Conservation (phyloP, 352 stramenopile species). For the Phytophthora colocasiae region DNA sequence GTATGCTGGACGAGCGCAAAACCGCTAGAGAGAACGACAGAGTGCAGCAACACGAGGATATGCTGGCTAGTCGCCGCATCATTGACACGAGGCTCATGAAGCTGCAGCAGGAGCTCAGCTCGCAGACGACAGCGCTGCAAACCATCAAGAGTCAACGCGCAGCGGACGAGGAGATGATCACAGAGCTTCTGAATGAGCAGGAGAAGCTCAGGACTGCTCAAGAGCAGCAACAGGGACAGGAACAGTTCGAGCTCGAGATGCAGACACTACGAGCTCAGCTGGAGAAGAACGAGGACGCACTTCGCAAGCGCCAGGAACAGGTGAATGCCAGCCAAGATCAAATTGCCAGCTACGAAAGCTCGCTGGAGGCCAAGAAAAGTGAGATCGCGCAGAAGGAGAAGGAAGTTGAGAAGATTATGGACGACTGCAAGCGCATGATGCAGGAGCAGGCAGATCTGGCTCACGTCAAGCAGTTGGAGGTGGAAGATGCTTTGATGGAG, state of each 20-base stretch:
- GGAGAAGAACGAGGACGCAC: constrained; percentile 69
- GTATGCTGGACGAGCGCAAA: constrained; percentile 70
- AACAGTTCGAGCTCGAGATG: constrained; percentile 77
- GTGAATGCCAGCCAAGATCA: constrained; percentile 70
- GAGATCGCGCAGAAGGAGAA: constrained; percentile 80
- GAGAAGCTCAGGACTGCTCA: constrained; percentile 70
- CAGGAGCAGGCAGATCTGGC: constrained; percentile 84
- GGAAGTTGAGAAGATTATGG: constrained; percentile 85
- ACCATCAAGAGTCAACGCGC: constrained; percentile 76
- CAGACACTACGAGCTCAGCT: constrained; percentile 71
- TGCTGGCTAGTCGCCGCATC: constrained; percentile 83
- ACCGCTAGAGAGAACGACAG: constrained; percentile 47
- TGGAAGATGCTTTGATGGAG: constrained; percentile 84
- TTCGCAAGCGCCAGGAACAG: constrained; percentile 79
- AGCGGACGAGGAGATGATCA: constrained; percentile 84
- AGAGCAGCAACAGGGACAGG: constrained; percentile 51
- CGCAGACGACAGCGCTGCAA: constrained; percentile 63
- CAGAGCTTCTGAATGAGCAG: constrained; percentile 85
- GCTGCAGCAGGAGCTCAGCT: constrained; percentile 71
- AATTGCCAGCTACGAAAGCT: constrained; percentile 71
- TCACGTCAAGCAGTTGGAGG: constrained; percentile 82
- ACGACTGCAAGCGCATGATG: constrained; percentile 86
- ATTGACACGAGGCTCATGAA: constrained; percentile 86
- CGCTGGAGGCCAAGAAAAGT: constrained; percentile 61
- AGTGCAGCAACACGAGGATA: constrained; percentile 77